Percentiles rank a stretch among this genome's conserved stretches.
These are phyloP conservation scores for Cystobasidium ongulense DNA, from an alignment of 768 basidiomycete genomes.

Conservation along the genomic window DNA sequence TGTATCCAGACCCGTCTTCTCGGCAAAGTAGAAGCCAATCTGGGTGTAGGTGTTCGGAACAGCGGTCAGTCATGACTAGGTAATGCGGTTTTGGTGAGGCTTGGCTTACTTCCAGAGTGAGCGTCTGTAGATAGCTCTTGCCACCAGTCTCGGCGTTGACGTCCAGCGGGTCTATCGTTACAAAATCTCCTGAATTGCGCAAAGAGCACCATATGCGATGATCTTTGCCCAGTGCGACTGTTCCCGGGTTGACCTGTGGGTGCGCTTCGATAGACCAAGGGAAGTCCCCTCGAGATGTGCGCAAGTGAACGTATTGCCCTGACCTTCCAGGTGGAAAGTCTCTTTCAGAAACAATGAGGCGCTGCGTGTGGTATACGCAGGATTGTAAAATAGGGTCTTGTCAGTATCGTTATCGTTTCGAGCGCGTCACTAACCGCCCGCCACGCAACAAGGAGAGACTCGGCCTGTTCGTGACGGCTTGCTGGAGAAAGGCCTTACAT, in stretches of 20 bases:
- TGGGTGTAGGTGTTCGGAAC: slow-evolving; percentile 41
- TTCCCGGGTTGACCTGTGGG: slow-evolving; percentile 54
- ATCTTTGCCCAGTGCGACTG: slow-evolving; percentile 64
- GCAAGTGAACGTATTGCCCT: slow-evolving; percentile 5
- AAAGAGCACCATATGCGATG: slow-evolving; percentile 87
- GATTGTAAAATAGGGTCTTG: not conserved
- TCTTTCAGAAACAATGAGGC: slow-evolving; percentile 20
- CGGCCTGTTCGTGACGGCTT: too few species aligned
- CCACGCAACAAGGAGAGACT: too few species aligned
- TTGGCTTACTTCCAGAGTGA: slow-evolving; percentile 61
- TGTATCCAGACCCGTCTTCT: slow-evolving; percentile 49
- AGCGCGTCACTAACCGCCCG: too few species aligned
- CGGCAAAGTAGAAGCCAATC: slow-evolving; percentile 46
- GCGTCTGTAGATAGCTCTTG: slow-evolving; percentile 59
- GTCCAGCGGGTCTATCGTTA: slow-evolving; percentile 61
- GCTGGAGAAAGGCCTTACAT: slow-evolving; percentile 6
- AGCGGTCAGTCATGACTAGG: slow-evolving; percentile 49
- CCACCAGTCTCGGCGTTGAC: slow-evolving; percentile 45
- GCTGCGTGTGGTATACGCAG: slow-evolving; percentile 1
- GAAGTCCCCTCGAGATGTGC: slow-evolving; percentile 1
- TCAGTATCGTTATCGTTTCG: too few species aligned
- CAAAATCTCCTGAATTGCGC: slow-evolving; percentile 65
- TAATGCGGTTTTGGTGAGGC: not conserved
- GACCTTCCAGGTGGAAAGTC: slow-evolving; percentile 24
- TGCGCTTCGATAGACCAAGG: slow-evolving; percentile 38